Percentiles rank a stretch among this genome's conserved stretches.
Conservation (phyloP, 495 filamentous ascomycete species). For the Aspergillus campestris region DNA sequence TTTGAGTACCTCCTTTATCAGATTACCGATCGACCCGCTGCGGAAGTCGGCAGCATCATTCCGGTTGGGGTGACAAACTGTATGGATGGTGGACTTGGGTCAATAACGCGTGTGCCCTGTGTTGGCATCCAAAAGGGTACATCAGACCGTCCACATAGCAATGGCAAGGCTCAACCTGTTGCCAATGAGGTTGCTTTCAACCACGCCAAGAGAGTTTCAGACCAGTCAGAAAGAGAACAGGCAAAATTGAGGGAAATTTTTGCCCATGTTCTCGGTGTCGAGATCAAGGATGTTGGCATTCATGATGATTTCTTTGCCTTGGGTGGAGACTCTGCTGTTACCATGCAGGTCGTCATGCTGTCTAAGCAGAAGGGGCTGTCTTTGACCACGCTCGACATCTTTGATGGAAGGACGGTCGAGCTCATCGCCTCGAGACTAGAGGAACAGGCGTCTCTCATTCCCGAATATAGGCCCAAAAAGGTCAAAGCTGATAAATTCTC, state of each 20-base stretch:
- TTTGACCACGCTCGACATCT: slow-evolving; percentile 15
- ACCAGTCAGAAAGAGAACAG: background rate
- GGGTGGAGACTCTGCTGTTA: slow-evolving; percentile 47
- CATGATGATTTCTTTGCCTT: slow-evolving; percentile 47
- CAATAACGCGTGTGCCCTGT: too few species aligned
- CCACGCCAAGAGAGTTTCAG: background rate
- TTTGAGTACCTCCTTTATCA: too few species aligned
- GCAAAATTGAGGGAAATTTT: slow-evolving; percentile 22
- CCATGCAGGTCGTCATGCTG: slow-evolving; percentile 32
- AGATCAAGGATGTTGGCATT: slow-evolving; percentile 17
- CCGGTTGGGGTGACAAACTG: too few species aligned
- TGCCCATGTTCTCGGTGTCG: slow-evolving; percentile 27
- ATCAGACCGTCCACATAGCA: too few species aligned
- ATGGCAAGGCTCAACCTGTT: too few species aligned
- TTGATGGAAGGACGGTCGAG: slow-evolving; percentile 6
- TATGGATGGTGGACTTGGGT: too few species aligned
- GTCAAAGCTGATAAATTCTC: too few species aligned
- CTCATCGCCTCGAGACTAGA: slow-evolving; percentile 24
- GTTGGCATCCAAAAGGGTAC: too few species aligned
- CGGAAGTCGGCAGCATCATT: too few species aligned
- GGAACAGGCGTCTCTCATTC: background rate
- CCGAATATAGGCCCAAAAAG: background rate
- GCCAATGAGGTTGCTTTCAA: too few species aligned
- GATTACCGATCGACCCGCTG: too few species aligned
- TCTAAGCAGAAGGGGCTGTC: slow-evolving; percentile 9